A percentile compares a stretch with the other conserved stretches of the same genome.
Evolutionary conservation across 73 alveolate genomes (phyloP).

Genomic region (Symbiodinium pilosum): DNA sequence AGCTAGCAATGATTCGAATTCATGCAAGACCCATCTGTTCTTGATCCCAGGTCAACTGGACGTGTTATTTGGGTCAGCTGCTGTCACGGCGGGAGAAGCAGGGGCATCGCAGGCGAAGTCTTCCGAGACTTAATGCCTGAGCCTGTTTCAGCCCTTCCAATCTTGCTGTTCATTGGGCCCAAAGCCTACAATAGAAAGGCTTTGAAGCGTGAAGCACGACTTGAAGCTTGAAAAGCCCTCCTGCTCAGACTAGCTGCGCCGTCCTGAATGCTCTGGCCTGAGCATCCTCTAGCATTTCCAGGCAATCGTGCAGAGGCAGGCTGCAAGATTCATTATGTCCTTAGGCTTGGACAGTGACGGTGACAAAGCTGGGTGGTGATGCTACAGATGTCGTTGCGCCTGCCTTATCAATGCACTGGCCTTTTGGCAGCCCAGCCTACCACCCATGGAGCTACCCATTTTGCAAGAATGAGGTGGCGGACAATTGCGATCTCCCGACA

Average conservation of each 20-base stretch:
- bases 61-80: conserved; percentile 57
- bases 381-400: conserved; percentile 1
- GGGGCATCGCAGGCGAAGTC: conserved; percentile 75
- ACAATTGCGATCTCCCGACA: conserved; percentile 24
- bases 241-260: conserved; percentile 75
- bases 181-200: too few species aligned
- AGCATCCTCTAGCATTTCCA: too few species aligned
- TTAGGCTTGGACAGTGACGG: conserved; percentile 80
- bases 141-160: too few species aligned
- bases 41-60: conserved; percentile 35
- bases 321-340: neutral
- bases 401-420: neutral
- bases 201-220: too few species aligned
- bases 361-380: conserved; percentile 18
- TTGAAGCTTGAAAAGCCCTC: neutral
- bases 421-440: neutral
- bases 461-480: neutral
- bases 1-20: too few species aligned
- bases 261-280: conserved; percentile 29
- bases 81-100: conserved; percentile 44
- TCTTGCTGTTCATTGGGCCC: too few species aligned
- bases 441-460: neutral
- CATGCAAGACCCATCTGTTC: too few species aligned
- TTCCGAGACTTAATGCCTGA: too few species aligned
- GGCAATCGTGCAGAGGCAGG: neutral